phyloP scores from a whole-genome alignment of 352 stramenopile species.

The Globisporangium nodosum region DNA sequence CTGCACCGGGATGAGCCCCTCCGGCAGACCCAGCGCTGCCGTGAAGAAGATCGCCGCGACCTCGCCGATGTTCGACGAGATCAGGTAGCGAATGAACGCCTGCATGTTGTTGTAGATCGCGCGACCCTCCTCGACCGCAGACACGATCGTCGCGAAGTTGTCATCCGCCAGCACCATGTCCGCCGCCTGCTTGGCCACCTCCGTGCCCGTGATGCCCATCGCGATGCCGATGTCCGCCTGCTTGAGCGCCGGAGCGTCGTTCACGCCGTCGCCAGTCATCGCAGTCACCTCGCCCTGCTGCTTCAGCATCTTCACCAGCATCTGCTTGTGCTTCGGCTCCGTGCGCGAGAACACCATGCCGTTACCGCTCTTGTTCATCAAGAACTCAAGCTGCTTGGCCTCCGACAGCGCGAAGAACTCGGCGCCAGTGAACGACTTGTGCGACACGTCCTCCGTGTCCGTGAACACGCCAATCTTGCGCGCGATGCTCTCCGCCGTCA shows the following conservation, averaged over 20 bases:
- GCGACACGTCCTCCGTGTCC: constrained; percentile 77
- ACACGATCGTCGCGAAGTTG: constrained; percentile 99
- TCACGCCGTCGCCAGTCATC: constrained; percentile 99
- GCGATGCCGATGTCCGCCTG: constrained; percentile 97
- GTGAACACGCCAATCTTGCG: constrained; percentile 96
- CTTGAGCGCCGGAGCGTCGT: constrained; percentile 97
- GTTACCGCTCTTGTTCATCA: constrained; percentile 81
- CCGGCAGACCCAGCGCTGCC: constrained; percentile 93
- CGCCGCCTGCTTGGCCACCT: constrained; percentile 96
- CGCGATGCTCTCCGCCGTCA: constrained; percentile 97
- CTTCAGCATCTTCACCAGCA: constrained; percentile 95
- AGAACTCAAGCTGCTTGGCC: constrained; percentile 88
- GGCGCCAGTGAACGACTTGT: constrained; percentile 91
- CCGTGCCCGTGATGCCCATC: constrained; percentile 98
- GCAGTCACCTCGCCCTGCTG: constrained; percentile 91
- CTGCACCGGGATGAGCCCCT: constrained; percentile 97
- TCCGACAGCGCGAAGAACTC: constrained; percentile 94
- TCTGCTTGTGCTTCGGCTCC: constrained; percentile 98
- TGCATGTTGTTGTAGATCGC: constrained; percentile 97
- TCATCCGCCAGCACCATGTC: constrained; percentile 99
- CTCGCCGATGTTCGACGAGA: constrained; percentile 99
- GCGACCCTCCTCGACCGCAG: constrained; percentile 79
- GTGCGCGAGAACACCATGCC: constrained; percentile 96
- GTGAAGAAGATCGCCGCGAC: constrained; percentile 99
- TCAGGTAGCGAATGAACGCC: constrained; percentile 98